Evolutionary conservation across 192 early-diverging fungal genomes (phyloP).

Genomic region (Coemansia sp.): DNA sequence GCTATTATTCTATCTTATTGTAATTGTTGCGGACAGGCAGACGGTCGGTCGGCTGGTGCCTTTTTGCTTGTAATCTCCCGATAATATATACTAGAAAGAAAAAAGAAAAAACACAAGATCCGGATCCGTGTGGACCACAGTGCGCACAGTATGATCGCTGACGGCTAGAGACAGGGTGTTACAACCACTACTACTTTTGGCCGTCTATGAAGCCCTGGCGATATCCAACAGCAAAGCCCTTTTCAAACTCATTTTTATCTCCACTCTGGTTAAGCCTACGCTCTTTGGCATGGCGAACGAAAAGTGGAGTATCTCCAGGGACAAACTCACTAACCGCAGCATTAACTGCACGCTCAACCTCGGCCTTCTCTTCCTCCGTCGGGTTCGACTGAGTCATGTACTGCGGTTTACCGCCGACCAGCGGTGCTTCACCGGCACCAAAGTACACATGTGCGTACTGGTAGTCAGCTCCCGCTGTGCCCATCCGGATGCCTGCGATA

Average conservation of each 20-base stretch:
- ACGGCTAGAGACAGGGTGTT: not conserved
- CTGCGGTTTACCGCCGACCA: slow-evolving; percentile 5
- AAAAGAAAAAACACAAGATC: not conserved
- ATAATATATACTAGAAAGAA: too few species aligned
- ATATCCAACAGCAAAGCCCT: slow-evolving; percentile 38
- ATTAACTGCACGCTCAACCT: slow-evolving; percentile 10
- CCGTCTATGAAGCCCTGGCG: slow-evolving; percentile 23
- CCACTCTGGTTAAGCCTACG: not conserved
- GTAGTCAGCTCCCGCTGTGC: slow-evolving; percentile 1
- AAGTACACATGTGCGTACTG: slow-evolving; percentile 43
- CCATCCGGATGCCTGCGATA: slow-evolving; percentile 22
- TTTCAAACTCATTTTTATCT: slow-evolving; percentile 13
- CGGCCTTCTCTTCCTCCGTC: slow-evolving; percentile 20
- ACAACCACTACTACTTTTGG: not conserved
- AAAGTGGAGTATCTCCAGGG: not conserved
- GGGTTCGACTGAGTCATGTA: slow-evolving; percentile 9
- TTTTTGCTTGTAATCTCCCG: too few species aligned
- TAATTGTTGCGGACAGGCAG: too few species aligned
- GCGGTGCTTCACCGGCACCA: slow-evolving; percentile 23
- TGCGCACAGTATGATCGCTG: not conserved
- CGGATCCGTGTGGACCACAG: not conserved
- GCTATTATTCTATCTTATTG: too few species aligned
- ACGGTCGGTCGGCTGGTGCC: too few species aligned
- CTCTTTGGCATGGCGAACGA: not conserved
- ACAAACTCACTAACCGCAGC: slow-evolving; percentile 7